phyloP scores from a whole-genome alignment of 768 basidiomycete species.

The Hydnum rufescens region DNA sequence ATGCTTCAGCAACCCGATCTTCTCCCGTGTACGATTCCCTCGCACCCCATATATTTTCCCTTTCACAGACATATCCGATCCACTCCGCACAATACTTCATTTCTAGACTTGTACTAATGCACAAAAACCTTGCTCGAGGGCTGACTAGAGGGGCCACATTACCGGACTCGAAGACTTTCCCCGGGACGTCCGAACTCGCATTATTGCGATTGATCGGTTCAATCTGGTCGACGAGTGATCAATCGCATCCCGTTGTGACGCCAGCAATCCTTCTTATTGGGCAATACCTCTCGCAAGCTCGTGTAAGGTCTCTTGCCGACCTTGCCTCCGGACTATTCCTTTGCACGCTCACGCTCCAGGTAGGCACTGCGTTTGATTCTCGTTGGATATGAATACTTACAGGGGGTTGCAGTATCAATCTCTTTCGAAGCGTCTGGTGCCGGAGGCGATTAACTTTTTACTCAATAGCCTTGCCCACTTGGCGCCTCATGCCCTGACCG shows the following conservation, averaged over 20 bases:
- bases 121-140: constrained; percentile 80
- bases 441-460: constrained; percentile 75
- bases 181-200: constrained; percentile 60
- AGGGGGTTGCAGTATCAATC: constrained; percentile 49
- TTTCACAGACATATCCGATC: constrained; percentile 66
- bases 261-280: constrained; percentile 78
- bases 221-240: constrained; percentile 87
- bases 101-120: constrained; percentile 70
- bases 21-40: constrained; percentile 46
- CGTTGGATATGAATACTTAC: neutral
- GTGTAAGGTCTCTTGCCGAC: constrained; percentile 56
- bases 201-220: constrained; percentile 63
- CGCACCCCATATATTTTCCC: constrained; percentile 56
- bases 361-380: constrained; percentile 10
- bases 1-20: constrained; percentile 44
- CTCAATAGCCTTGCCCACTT: constrained; percentile 52
- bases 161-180: constrained; percentile 63
- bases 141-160: constrained; percentile 46
- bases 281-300: constrained; percentile 70
- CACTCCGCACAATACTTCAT: constrained; percentile 61
- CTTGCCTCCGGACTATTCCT: constrained; percentile 76
- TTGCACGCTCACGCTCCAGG: constrained; percentile 46
- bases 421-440: constrained; percentile 69
- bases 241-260: constrained; percentile 74
- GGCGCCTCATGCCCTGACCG: constrained; percentile 37